A percentile compares a stretch with the other conserved stretches of the same genome.
Evolutionary conservation across 2,329 filamentous ascomycete genomes (phyloP).

Genomic region (Didymella sp.): DNA sequence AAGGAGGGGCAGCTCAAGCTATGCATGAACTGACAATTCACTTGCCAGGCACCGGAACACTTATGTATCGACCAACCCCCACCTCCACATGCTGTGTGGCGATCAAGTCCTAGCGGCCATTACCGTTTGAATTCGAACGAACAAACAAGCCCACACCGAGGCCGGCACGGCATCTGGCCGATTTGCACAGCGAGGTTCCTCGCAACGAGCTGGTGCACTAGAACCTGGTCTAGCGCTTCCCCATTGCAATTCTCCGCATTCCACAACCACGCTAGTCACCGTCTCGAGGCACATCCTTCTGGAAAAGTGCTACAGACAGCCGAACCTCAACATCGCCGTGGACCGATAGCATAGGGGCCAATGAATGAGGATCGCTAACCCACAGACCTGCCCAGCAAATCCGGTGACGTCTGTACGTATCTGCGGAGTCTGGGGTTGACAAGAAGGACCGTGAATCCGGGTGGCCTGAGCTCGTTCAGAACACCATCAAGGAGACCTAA

Average conservation of each 20-base stretch:
- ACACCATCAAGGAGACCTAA: slow-evolving; percentile 23
- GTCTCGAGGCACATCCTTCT: slow-evolving; percentile 27
- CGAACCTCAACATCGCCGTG: not conserved
- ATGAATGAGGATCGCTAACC: slow-evolving; percentile 21
- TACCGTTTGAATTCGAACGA: slow-evolving; percentile 10
- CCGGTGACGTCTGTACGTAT: slow-evolving; percentile 19
- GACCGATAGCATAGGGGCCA: slow-evolving; percentile 15
- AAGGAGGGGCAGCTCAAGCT: slow-evolving; percentile 2
- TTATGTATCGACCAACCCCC: slow-evolving; percentile 30
- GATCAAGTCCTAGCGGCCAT: slow-evolving; percentile 11
- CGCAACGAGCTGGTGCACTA: slow-evolving; percentile 15
- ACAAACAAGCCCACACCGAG: not conserved
- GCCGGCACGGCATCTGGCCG: not conserved
- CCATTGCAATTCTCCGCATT: slow-evolving; percentile 15
- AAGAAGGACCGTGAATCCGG: slow-evolving; percentile 34
- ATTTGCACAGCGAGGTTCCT: slow-evolving; percentile 12
- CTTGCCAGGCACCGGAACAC: slow-evolving; percentile 19
- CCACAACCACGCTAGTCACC: slow-evolving; percentile 8
- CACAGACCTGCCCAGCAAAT: slow-evolving; percentile 16
- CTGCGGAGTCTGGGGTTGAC: slow-evolving; percentile 30
- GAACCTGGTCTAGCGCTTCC: slow-evolving; percentile 8
- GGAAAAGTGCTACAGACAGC: not conserved
- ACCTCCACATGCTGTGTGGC: slow-evolving; percentile 24
- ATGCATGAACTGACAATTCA: slow-evolving; percentile 10
- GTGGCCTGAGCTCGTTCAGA: slow-evolving; percentile 26